These are phyloP conservation scores for Rehmannia glutinosa DNA, from an alignment of 257 asterid species.

Conservation along the genomic window DNA sequence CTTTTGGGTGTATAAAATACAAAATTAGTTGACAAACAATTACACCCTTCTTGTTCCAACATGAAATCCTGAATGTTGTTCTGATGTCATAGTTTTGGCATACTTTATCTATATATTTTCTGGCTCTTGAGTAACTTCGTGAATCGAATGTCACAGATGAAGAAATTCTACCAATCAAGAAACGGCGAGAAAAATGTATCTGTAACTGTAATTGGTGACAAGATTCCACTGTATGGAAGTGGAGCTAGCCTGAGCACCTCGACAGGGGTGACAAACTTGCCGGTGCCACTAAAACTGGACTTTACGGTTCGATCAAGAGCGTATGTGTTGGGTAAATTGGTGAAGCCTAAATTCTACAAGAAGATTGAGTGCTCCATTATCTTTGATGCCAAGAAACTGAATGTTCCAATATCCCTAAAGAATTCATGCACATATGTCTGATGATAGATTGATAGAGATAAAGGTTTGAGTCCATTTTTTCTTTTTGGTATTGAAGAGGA, in stretches of 20 bases:
- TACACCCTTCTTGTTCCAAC: too few species aligned
- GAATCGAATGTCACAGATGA: slow-evolving; percentile 39
- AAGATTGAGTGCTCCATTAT: slow-evolving; percentile 45
- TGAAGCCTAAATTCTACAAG: slow-evolving; percentile 63
- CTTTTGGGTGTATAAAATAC: too few species aligned
- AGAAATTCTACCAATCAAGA: slow-evolving; percentile 56
- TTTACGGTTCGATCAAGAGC: slow-evolving; percentile 66
- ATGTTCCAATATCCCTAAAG: slow-evolving; percentile 44
- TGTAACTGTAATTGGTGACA: slow-evolving; percentile 53
- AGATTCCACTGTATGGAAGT: slow-evolving; percentile 75
- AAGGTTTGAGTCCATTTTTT: too few species aligned
- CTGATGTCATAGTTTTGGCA: not conserved
- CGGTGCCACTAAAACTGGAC: slow-evolving; percentile 51
- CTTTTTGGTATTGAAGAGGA: too few species aligned
- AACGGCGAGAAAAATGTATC: slow-evolving; percentile 31
- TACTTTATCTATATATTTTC: not conserved
- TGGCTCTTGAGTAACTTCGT: not conserved
- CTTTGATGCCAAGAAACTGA: slow-evolving; percentile 43
- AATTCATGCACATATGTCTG: slow-evolving; percentile 49
- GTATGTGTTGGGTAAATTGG: slow-evolving; percentile 68
- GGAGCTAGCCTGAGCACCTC: slow-evolving; percentile 62
- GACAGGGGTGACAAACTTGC: slow-evolving; percentile 43
- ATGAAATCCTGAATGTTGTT: too few species aligned
- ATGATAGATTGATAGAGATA: not conserved
- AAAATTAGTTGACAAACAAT: too few species aligned